These are phyloP conservation scores for Arthrinium puccinioides DNA, from an alignment of 2,329 filamentous ascomycete genomes.

Conservation along the genomic window DNA sequence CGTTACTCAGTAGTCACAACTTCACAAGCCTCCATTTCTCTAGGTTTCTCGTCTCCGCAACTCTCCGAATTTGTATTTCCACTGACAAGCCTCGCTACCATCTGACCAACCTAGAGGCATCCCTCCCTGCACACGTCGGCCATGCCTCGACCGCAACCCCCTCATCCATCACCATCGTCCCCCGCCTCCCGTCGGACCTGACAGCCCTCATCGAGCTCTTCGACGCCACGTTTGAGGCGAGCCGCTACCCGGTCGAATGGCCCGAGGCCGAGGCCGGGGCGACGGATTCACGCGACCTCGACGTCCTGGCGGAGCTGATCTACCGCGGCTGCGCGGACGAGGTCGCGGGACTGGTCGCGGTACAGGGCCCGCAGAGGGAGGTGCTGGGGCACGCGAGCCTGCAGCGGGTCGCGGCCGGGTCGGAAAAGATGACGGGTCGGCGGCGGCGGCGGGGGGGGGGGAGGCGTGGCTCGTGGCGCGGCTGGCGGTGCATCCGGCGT, in stretches of 20 bases:
- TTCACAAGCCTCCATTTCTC: too few species aligned
- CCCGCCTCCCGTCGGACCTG: not conserved
- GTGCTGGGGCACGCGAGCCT: constrained; percentile 2
- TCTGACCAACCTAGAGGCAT: too few species aligned
- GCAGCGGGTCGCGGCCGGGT: not conserved
- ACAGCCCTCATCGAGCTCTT: not conserved
- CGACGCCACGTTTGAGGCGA: not conserved
- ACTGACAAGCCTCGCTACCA: too few species aligned
- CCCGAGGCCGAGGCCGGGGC: too few species aligned
- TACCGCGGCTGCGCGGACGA: not conserved
- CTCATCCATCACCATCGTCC: not conserved
- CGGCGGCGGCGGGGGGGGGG: not conserved
- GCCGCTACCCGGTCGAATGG: not conserved
- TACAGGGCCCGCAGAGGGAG: not conserved
- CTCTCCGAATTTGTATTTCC: too few species aligned
- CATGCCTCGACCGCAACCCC: too few species aligned
- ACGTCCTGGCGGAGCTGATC: too few species aligned
- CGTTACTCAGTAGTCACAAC: too few species aligned
- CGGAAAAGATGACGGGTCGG: not conserved
- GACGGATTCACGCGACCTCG: too few species aligned
- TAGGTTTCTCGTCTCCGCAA: too few species aligned
- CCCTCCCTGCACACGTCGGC: too few species aligned
- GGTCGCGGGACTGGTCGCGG: not conserved
- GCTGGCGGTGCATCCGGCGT: not conserved
- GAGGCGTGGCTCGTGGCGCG: not conserved